phyloP scores from a whole-genome alignment of 495 filamentous ascomycete species.

The Echria macrotheca region DNA sequence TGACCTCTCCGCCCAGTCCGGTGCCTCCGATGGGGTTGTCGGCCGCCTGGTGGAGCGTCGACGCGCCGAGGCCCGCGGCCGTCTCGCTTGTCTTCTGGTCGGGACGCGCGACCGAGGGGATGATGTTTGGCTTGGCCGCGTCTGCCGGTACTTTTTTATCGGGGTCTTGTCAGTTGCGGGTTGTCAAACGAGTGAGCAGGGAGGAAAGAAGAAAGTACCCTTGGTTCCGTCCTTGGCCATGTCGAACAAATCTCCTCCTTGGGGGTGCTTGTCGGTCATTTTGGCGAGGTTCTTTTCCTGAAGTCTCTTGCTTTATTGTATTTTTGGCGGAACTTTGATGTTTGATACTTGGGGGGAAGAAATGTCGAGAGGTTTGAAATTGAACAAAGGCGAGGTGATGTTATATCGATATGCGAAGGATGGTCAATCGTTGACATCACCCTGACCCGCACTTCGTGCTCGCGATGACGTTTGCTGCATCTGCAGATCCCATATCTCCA shows the following conservation, averaged over 20 bases:
- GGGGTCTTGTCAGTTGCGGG: neutral
- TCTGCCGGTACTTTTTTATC: slow-evolving; percentile 14
- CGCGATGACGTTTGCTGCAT: too few species aligned
- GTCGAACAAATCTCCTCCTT: slow-evolving; percentile 22
- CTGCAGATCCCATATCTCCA: too few species aligned
- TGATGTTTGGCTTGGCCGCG: slow-evolving; percentile 17
- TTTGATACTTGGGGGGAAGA: neutral
- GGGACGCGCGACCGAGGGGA: slow-evolving; percentile 6
- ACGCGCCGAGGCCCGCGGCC: neutral
- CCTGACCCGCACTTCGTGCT: too few species aligned
- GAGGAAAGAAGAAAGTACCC: too few species aligned
- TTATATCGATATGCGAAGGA: neutral
- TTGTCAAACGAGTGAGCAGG: neutral
- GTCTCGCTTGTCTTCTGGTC: neutral
- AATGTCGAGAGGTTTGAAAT: neutral
- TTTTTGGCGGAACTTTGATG: neutral
- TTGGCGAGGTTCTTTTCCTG: neutral
- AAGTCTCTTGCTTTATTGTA: neutral
- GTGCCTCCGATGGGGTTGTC: slow-evolving; percentile 7
- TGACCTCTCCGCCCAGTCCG: slow-evolving; percentile 9
- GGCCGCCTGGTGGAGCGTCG: neutral
- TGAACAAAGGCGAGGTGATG: neutral
- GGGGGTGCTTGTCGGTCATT: slow-evolving; percentile 16
- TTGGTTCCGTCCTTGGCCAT: slow-evolving; percentile 24
- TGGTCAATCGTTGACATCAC: neutral